Percentiles rank a stretch among this genome's conserved stretches.
phyloP scores from a whole-genome alignment of 225 moss, liverwort and hornwort species.

The Lunularia cruciata region DNA sequence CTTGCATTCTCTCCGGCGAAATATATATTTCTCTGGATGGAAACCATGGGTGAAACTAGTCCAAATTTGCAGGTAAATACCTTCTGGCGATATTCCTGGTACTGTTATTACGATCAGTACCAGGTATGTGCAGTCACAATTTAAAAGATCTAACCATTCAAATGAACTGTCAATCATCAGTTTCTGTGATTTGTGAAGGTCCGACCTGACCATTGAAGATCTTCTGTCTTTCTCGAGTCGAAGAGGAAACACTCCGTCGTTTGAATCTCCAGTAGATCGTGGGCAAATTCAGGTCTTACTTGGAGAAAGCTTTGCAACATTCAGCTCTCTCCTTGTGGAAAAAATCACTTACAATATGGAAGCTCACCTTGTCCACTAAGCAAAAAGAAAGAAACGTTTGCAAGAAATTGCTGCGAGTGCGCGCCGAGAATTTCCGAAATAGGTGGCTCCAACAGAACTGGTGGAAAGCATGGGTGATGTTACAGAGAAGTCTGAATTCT shows the following conservation, averaged over 20 bases:
- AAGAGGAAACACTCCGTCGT: too few species aligned
- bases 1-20: constrained; percentile 30
- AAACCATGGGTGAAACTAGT: constrained; percentile 32
- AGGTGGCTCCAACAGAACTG: constrained; percentile 19
- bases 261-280: too few species aligned
- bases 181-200: too few species aligned
- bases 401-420: constrained; percentile 28
- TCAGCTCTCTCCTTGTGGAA: constrained; percentile 21
- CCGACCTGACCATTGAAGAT: too few species aligned
- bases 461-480: constrained; percentile 32
- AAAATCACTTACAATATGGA: constrained; percentile 25
- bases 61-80: constrained; percentile 21
- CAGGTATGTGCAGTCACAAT: too few species aligned
- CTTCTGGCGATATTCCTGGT: too few species aligned
- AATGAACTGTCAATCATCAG: too few species aligned
- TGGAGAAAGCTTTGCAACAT: constrained; percentile 26
- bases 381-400: constrained; percentile 15
- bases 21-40: constrained; percentile 31
- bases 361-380: constrained; percentile 13
- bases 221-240: too few species aligned
- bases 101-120: too few species aligned
- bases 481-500: constrained; percentile 23
- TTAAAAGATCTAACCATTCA: too few species aligned
- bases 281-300: constrained; percentile 29
- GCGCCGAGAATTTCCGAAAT: constrained; percentile 13